Evolutionary conservation across 331 rosid species (phyloP), one percentile per base, ranked within the genome.

Genomic region (Ulmus americana): DNA sequence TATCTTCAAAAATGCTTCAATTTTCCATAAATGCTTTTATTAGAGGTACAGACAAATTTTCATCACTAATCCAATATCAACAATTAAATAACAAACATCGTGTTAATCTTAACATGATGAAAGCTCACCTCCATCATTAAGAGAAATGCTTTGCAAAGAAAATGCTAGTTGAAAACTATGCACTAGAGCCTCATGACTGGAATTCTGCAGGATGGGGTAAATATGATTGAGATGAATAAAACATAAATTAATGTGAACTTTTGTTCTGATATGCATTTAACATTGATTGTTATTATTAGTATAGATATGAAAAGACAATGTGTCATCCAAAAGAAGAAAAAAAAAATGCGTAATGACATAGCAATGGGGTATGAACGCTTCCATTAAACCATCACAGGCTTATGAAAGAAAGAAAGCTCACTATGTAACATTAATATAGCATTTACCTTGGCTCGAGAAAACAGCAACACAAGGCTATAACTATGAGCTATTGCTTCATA

Each of bases 401-500:
- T 68, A 68, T 58, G 54, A 65, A 40, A 54, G 61, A 53, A 60
- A 59, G 57, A 68, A 20, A 59, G 8, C 42, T 12, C 52, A 63
- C 55, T 53, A 57, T 52, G 67, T 52, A 64, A 45, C 59, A 41
- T 15, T 60, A 44, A 61, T 77, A 16, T 39, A 42, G 38, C 60
- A 61, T 70, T 67, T 81, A 90, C 99, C 99, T 90, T 94, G 18
- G 84, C 79, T 70, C 81, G 77, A 71, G 97, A 90, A 81, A 85
- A 84, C 74, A 90, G 78, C 79, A 85, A 65, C 61, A 87, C 79
- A 68, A 94, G 83, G 79, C 88, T 77, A 78, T 87, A 84, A 10
- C 97, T 84, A 67, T 81, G 84, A 67, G 99, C 80, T 59, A 94
- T 84, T 75, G 88, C 97, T 94, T 87, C 99, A 76, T 89, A 94